Evolutionary conservation across 805 yeast species (phyloP), one percentile per base, ranked within the genome.

Genomic region (Teunomyces tritomae): DNA sequence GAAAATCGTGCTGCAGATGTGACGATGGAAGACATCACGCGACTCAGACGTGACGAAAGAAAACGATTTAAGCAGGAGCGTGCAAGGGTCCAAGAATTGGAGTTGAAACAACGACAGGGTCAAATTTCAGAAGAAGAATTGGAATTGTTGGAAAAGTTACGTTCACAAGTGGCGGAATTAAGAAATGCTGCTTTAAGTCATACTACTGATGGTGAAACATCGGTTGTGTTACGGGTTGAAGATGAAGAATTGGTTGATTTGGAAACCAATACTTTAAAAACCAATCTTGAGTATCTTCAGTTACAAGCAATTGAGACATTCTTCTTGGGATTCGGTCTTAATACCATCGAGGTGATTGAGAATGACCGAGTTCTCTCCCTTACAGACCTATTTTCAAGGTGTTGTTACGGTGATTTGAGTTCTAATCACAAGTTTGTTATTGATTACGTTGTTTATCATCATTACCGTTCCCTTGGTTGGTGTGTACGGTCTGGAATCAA

Each of bases 401-500:
- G 64, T 53, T 61, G 62, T 51, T 37, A 44, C 7, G 13, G 16
- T 3, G 32, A 41, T 6, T 11, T 28, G 8, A 33, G 14, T 16
- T 29, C 44, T 6, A 37, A 39, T 9, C 49, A 46, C 49, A 47
- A 57, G 24, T 81, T 85, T 51, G 56, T 86, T 2, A 52, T 75
- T 1, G 74, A 78, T 41, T 92, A 87, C 57, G 83, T 82, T 4
- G 91, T 80, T 1, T 92, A 91, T 58, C 95, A 89, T 60, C 90
- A 92, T 62, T 91, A 83, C 66, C 76, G 96, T 45, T 84, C 96
- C 0, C 75, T 81, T 24, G 97, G 97, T 0, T 94, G 98, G 97
- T 92, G 97, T 71, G 94, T 85, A 2, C 76, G 95, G 49, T 80
- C 91, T 0, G 99, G 98, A 0, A 79, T 90, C 48, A 94, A 94